Base-by-base conservation (phyloP, 2,329 filamentous ascomycete species). In the Corinectria fuckeliana region DNA sequence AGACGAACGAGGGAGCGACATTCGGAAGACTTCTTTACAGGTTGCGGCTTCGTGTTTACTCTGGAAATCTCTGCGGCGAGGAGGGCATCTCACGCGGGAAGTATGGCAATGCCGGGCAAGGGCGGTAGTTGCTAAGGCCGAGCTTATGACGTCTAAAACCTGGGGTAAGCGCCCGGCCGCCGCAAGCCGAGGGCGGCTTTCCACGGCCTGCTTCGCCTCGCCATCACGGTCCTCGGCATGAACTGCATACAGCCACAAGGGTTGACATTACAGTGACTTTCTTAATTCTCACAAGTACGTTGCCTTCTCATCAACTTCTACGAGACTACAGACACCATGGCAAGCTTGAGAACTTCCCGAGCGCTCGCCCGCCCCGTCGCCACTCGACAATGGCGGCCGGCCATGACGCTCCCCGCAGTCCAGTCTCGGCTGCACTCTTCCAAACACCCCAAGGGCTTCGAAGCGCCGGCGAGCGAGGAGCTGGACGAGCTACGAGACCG, bases 401-500 rank as follows among this genome's bases (percentile, higher is more conserved):
- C 69, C 56, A 56, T 63, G 52, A 68, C 78, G 59, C 68, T 79
- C 65, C 71, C 76, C 42, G 70, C 76, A 60, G 72, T 72, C 60
- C 75, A 79, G 58, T 75, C 73, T 45, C 77, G 72, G 57, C 72
- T 71, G 54, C 77, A 73, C 58, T 93, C 92, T 14, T 80, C 80
- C 56, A 86, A 85, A 63, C 85, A 87, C 70, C 85, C 85, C 21
- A 74, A 81, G 65, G 86, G 84, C 71, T 93, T 92, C 76, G 79
- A 80, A 56, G 81, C 89, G 10, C 93, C 93, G 0, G 83, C 89
- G 1, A 79, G 85, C 42, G 83, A 88, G 58, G 93, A 97, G 56
- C 83, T 97, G 7, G 78, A 88, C 20, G 92, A 97, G 78, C 82
- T 97, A 60, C 87, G 93, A 58, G 91, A 93, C 71, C 83, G 90